phyloP scores from a whole-genome alignment of 2,329 filamentous ascomycete species.

The Penicillium sp. region DNA sequence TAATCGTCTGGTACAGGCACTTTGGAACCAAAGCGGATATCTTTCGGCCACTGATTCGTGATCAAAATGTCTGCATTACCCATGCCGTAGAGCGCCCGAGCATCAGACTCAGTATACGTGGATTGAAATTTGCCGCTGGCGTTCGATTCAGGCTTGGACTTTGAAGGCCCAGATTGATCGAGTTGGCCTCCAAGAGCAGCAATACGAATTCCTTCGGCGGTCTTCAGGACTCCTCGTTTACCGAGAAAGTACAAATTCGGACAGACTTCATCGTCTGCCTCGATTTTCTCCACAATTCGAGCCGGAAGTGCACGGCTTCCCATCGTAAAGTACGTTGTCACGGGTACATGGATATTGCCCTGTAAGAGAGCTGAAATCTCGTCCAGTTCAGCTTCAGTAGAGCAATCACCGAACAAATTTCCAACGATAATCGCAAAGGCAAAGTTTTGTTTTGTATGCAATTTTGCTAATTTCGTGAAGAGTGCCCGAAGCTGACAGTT shows the following conservation, averaged over 20 bases:
- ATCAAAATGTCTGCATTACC: constrained; percentile 79
- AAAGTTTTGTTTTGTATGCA: constrained; percentile 86
- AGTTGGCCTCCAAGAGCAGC: constrained; percentile 75
- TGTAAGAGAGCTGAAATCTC: constrained; percentile 61
- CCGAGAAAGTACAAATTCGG: constrained; percentile 87
- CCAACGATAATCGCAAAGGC: constrained; percentile 77
- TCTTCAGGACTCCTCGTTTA: constrained; percentile 81
- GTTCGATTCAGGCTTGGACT: constrained; percentile 28
- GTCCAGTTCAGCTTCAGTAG: constrained; percentile 47
- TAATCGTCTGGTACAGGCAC: constrained; percentile 51
- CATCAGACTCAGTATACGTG: constrained; percentile 70
- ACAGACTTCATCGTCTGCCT: constrained; percentile 68
- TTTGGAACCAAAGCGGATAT: constrained; percentile 63
- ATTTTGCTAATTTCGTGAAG: constrained; percentile 70
- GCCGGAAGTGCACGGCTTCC: constrained; percentile 67
- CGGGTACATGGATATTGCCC: constrained; percentile 66
- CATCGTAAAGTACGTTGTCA: constrained; percentile 88
- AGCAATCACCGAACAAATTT: constrained; percentile 64
- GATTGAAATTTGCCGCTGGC: constrained; percentile 65
- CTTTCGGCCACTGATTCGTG: constrained; percentile 78
- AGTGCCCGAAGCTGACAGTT: constrained; percentile 70
- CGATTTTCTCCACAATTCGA: constrained; percentile 64
- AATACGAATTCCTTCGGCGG: constrained; percentile 79
- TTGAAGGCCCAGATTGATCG: constrained; percentile 8
- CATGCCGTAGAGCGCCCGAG: constrained; percentile 66